These are phyloP conservation scores for Ceratopteris richardii DNA, from an alignment of 75 land plant genomes.

Conservation along the genomic window DNA sequence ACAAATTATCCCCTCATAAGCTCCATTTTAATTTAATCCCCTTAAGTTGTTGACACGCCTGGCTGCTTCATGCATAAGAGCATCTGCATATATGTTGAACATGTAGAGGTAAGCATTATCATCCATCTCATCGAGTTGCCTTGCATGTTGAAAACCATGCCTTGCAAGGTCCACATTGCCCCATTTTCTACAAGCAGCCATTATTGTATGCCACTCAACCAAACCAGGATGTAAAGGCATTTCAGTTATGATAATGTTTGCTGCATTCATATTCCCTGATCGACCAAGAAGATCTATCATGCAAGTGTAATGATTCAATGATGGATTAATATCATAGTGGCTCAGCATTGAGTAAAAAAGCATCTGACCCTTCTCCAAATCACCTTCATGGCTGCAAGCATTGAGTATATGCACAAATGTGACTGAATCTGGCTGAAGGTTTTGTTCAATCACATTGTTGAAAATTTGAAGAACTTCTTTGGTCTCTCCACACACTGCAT, in stretches of 20 bases:
- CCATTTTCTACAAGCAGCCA: slow-evolving; percentile 5
- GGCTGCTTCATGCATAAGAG: too few relatives aligned
- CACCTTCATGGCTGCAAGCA: slow-evolving; percentile 17
- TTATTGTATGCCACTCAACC: not conserved
- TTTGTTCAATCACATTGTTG: slow-evolving; percentile 16
- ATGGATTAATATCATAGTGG: not conserved
- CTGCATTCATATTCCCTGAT: not conserved
- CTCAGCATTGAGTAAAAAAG: not conserved
- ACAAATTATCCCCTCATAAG: too few relatives aligned
- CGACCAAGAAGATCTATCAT: not conserved
- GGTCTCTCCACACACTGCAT: slow-evolving; percentile 14
- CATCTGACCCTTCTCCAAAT: not conserved
- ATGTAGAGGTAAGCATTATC: too few relatives aligned
- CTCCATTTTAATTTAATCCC: too few relatives aligned
- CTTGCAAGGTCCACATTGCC: not conserved
- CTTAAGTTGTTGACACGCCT: too few relatives aligned
- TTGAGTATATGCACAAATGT: slow-evolving; percentile 36
- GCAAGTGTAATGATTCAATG: not conserved
- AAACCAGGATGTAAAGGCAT: slow-evolving; percentile 10
- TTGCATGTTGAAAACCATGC: not conserved
- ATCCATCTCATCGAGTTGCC: not conserved
- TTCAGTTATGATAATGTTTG: not conserved
- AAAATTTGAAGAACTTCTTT: slow-evolving; percentile 21
- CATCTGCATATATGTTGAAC: too few relatives aligned
- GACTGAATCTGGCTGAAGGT: slow-evolving; percentile 21